These are phyloP conservation scores for Eimeria acervulina DNA, from an alignment of 169 alveolate genomes.

Conservation along the genomic window DNA sequence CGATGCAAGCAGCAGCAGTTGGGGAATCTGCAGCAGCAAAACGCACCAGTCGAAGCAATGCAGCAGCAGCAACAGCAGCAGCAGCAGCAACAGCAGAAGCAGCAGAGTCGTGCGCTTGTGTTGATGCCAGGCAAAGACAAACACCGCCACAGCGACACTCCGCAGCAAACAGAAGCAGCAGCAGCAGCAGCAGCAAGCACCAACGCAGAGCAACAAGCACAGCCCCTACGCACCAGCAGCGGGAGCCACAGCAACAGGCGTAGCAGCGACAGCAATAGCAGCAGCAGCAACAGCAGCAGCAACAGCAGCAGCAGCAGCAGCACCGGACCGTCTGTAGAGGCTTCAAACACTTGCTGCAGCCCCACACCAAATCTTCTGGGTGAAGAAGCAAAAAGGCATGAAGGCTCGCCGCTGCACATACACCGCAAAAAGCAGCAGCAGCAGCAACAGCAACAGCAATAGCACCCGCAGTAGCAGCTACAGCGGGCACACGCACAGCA, in stretches of 20 bases:
- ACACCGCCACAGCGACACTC: no score
- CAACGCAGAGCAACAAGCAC: no score
- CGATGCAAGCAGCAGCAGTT: background rate
- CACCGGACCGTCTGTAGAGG: conserved; percentile 19
- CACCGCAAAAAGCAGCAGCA: background rate
- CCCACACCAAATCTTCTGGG: conserved; percentile 31
- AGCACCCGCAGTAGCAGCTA: background rate
- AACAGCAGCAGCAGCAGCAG: conserved; percentile 67
- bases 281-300: conserved; percentile 43
- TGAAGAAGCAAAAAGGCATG: conserved; percentile 8
- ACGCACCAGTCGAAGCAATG: background rate
- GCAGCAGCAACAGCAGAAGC: conserved; percentile 34
- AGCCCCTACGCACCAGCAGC: no score
- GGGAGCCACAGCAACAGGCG: conserved; percentile 35
- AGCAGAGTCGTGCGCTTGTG: no score
- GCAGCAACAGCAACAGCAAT: conserved; percentile 11
- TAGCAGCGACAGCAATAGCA: conserved; percentile 46
- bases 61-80: conserved; percentile 25
- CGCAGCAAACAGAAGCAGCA: conserved; percentile 37
- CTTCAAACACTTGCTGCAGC: conserved; percentile 16
- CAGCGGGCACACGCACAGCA: background rate
- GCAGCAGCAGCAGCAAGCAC: conserved; percentile 65
- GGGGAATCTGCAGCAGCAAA: conserved; percentile 28
- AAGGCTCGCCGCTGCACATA: conserved; percentile 7
- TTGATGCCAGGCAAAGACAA: no score